phyloP scores from a whole-genome alignment of 345 rosid genomes.

The Anastatica hierochuntica region DNA sequence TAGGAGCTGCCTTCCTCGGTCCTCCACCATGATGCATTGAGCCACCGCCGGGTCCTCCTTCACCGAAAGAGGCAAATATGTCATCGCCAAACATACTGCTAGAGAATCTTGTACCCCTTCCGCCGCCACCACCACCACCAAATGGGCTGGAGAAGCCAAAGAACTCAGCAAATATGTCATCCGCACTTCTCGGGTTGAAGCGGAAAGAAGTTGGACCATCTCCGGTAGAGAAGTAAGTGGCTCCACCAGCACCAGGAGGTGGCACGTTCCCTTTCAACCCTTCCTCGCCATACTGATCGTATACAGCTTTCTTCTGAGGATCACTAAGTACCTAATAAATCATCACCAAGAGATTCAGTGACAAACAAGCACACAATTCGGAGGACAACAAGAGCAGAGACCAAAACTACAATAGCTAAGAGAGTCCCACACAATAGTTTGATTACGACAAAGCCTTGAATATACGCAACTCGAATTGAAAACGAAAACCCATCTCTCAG shows the following conservation, averaged over 20 bases:
- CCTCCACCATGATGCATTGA: slow-evolving; percentile 29
- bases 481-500: no score
- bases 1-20: slow-evolving; percentile 41
- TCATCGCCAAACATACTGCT: slow-evolving; percentile 59
- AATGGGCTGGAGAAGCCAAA: slow-evolving; percentile 55
- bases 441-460: no score
- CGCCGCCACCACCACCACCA: slow-evolving; percentile 32
- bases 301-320: slow-evolving; percentile 63
- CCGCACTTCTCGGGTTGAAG: slow-evolving; percentile 54
- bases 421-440: no score
- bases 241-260: slow-evolving; percentile 49
- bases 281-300: slow-evolving; percentile 74
- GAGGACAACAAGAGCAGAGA: no score
- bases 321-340: slow-evolving; percentile 61
- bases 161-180: slow-evolving; percentile 67
- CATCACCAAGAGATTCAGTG: slow-evolving; percentile 1
- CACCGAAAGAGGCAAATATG: slow-evolving; percentile 42
- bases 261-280: slow-evolving; percentile 71
- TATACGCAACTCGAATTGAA: no score
- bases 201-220: slow-evolving; percentile 56
- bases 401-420: no score
- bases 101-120: slow-evolving; percentile 35
- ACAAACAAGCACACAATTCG: no score
- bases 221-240: slow-evolving; percentile 66
- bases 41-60: slow-evolving; percentile 33